A percentile compares a stretch with the other conserved stretches of the same genome.
These are phyloP conservation scores for Grammothele lineata DNA, from an alignment of 768 basidiomycete genomes.

Conservation along the genomic window DNA sequence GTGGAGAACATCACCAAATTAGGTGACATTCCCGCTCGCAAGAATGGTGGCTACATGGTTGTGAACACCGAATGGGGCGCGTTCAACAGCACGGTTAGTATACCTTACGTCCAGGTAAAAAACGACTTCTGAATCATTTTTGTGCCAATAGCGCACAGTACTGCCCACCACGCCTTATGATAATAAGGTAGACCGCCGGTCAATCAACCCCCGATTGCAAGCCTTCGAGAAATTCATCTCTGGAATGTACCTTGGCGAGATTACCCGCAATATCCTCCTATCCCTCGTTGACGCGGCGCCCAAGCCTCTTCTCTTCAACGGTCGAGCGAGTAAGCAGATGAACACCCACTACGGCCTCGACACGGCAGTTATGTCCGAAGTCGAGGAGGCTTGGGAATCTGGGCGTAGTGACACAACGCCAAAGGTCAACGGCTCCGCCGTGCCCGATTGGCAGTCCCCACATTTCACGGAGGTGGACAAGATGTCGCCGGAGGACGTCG, in stretches of 20 bases:
- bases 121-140: not conserved
- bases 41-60: conserved; percentile 77
- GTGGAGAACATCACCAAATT: conserved; percentile 83
- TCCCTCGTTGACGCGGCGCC: conserved; percentile 77
- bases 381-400: conserved; percentile 69
- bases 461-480: conserved; percentile 25
- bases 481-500: conserved; percentile 18
- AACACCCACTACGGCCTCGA: conserved; percentile 95
- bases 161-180: conserved; percentile 90
- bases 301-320: conserved; percentile 70
- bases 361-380: conserved; percentile 83
- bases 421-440: conserved; percentile 14
- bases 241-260: conserved; percentile 98
- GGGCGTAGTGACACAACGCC: conserved; percentile 15
- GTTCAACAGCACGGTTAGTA: conserved; percentile 84
- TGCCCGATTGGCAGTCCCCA: not conserved
- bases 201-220: conserved; percentile 90
- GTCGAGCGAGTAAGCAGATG: conserved; percentile 63
- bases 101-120: conserved; percentile 1
- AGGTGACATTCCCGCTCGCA: conserved; percentile 53
- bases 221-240: conserved; percentile 98
- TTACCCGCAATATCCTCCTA: conserved; percentile 80
- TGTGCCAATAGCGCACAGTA: conserved; percentile 54
- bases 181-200: conserved; percentile 86
- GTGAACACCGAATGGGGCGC: conserved; percentile 99